Conservation (phyloP, 1,284 basidiomycete species). For the Schizophyllum amplum region DNA sequence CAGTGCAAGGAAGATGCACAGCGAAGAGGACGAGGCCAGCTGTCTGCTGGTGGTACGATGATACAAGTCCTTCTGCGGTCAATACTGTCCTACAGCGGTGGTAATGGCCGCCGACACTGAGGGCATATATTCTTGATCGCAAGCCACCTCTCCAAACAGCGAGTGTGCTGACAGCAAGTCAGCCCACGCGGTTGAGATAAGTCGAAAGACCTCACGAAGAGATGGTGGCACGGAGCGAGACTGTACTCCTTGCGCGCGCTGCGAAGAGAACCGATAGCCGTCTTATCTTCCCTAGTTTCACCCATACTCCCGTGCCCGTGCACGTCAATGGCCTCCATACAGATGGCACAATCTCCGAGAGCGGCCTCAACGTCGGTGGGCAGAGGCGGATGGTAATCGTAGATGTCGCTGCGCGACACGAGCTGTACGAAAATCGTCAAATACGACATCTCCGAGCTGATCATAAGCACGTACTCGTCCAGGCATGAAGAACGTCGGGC, state of each 20-base stretch:
- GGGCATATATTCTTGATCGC: slow-evolving; percentile 91
- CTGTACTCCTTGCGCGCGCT: slow-evolving; percentile 62
- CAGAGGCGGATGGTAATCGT: slow-evolving; percentile 77
- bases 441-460: slow-evolving; percentile 1
- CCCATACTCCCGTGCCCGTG: slow-evolving; percentile 29
- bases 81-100: slow-evolving; percentile 73
- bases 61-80: no score
- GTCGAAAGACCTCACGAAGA: slow-evolving; percentile 56
- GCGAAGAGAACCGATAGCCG: slow-evolving; percentile 6
- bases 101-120: slow-evolving; percentile 75
- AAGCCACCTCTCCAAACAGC: slow-evolving; percentile 83
- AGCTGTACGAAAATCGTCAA: slow-evolving; percentile 35
- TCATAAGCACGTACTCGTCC: slow-evolving; percentile 35
- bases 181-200: neutral
- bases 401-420: slow-evolving; percentile 43
- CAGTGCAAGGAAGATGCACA: no score
- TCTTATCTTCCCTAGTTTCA: slow-evolving; percentile 19
- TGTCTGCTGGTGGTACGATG: no score
- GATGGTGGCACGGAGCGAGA: slow-evolving; percentile 81
- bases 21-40: no score
- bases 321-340: slow-evolving; percentile 80
- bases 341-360: slow-evolving; percentile 82
- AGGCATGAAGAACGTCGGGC: slow-evolving; percentile 79
- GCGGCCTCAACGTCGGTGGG: slow-evolving; percentile 70
- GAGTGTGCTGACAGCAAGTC: slow-evolving; percentile 54